A percentile compares a stretch with the other conserved stretches of the same genome.
phyloP scores from a whole-genome alignment of 306 rosid species.

The Mucuna pruriens region DNA sequence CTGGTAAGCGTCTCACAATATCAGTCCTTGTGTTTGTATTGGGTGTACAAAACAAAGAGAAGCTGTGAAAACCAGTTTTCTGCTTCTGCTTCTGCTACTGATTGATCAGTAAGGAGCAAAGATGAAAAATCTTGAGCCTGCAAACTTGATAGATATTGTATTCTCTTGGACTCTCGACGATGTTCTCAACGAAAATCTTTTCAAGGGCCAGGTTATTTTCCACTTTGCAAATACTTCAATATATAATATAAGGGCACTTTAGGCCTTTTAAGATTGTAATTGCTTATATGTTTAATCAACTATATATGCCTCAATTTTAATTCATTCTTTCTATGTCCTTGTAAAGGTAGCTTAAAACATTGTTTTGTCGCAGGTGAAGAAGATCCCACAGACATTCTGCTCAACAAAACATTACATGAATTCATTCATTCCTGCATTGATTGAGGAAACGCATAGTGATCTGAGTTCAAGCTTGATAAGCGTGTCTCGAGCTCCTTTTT shows the following conservation, averaged over 20 bases:
- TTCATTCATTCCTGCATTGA: conserved; percentile 53
- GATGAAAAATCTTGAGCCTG: not conserved
- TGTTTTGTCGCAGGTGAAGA: conserved; percentile 44
- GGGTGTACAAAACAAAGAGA: not conserved
- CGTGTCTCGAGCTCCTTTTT: conserved; percentile 34
- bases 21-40: too few species aligned
- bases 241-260: not conserved
- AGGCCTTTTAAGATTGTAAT: not conserved
- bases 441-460: conserved; percentile 66
- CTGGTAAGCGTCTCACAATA: too few species aligned
- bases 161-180: conserved; percentile 52
- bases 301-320: too few species aligned
- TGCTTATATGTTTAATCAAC: too few species aligned
- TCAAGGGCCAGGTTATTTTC: conserved; percentile 36
- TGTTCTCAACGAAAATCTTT: conserved; percentile 39
- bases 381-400: conserved; percentile 54
- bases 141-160: conserved; percentile 21
- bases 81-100: not conserved
- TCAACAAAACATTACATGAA: conserved; percentile 41
- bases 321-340: too few species aligned
- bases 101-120: not conserved
- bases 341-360: not conserved
- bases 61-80: not conserved
- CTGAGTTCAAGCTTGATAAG: conserved; percentile 41
- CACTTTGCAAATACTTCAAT: not conserved